These are phyloP conservation scores for Pilaira anomala DNA, from an alignment of 192 early-diverging fungal species.

Conservation along the genomic window DNA sequence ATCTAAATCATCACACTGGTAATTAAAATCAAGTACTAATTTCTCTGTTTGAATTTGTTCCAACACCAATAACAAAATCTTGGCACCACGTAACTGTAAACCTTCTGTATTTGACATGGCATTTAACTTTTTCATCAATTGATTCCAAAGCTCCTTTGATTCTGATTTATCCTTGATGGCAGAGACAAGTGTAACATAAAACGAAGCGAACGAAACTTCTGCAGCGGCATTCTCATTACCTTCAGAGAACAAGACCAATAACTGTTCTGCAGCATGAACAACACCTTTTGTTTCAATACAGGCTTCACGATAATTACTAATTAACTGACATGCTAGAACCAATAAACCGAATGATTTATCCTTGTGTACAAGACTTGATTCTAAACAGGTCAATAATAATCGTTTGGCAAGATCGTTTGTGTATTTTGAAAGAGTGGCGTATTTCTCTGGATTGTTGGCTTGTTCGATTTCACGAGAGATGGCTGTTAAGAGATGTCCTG, in stretches of 20 bases:
- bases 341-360: neutral
- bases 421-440: neutral
- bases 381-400: neutral
- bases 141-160: neutral
- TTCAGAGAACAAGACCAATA: neutral
- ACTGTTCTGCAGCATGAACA: neutral
- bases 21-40: neutral
- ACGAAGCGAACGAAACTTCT: neutral
- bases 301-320: neutral
- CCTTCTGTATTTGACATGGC: neutral
- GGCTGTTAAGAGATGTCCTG: neutral
- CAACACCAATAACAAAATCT: neutral
- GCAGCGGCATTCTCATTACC: neutral
- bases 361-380: conserved; percentile 12
- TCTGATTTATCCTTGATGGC: neutral
- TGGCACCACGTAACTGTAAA: neutral
- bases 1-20: neutral
- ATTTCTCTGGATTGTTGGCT: neutral
- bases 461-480: neutral
- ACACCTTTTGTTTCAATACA: neutral
- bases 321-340: conserved; percentile 7
- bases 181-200: neutral
- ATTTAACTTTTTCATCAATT: neutral
- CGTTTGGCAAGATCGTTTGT: conserved; percentile 8
- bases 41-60: conserved; percentile 3